A percentile compares a stretch with the other conserved stretches of the same genome.
Evolutionary conservation across 2,329 filamentous ascomycete genomes (phyloP).

Genomic region (Septoria linicola): DNA sequence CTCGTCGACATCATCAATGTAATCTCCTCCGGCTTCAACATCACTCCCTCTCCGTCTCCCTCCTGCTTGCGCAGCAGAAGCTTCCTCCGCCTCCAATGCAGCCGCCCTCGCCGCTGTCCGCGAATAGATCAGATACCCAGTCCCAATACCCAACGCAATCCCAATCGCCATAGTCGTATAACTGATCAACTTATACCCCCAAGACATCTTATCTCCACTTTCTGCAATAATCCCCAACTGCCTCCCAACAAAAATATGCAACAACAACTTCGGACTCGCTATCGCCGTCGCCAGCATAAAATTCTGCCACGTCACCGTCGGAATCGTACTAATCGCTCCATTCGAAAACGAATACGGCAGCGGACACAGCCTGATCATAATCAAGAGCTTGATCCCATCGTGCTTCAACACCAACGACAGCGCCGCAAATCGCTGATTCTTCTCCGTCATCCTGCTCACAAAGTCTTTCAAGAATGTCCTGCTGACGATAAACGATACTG

Average conservation of each 20-base stretch:
- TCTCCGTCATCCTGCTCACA: slow-evolving; percentile 75
- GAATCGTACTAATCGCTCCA: slow-evolving; percentile 90
- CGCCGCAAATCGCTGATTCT: slow-evolving; percentile 84
- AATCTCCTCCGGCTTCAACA: slow-evolving; percentile 43
- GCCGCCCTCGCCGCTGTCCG: slow-evolving; percentile 53
- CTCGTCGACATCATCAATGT: slow-evolving; percentile 48
- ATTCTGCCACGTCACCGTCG: slow-evolving; percentile 71
- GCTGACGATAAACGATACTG: slow-evolving; percentile 75
- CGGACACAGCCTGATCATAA: slow-evolving; percentile 89
- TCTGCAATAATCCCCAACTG: slow-evolving; percentile 81
- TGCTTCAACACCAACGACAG: slow-evolving; percentile 83
- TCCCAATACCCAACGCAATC: slow-evolving; percentile 66
- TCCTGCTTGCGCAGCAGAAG: slow-evolving; percentile 33
- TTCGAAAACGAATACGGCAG: slow-evolving; percentile 92
- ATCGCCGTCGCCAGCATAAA: slow-evolving; percentile 82
- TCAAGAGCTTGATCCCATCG: slow-evolving; percentile 83
- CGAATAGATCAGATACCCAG: slow-evolving; percentile 83
- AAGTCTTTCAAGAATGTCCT: slow-evolving; percentile 75
- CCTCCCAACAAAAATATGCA: slow-evolving; percentile 89
- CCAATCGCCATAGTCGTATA: slow-evolving; percentile 77
- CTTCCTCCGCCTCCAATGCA: slow-evolving; percentile 50
- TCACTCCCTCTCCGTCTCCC: slow-evolving; percentile 26
- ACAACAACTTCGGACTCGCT: slow-evolving; percentile 79
- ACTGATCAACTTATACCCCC: slow-evolving; percentile 74
- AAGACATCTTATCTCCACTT: slow-evolving; percentile 77